Percentiles rank a stretch among this genome's conserved stretches.
Conservation (phyloP, 768 basidiomycete species). For the Solioccasus polychromus region DNA sequence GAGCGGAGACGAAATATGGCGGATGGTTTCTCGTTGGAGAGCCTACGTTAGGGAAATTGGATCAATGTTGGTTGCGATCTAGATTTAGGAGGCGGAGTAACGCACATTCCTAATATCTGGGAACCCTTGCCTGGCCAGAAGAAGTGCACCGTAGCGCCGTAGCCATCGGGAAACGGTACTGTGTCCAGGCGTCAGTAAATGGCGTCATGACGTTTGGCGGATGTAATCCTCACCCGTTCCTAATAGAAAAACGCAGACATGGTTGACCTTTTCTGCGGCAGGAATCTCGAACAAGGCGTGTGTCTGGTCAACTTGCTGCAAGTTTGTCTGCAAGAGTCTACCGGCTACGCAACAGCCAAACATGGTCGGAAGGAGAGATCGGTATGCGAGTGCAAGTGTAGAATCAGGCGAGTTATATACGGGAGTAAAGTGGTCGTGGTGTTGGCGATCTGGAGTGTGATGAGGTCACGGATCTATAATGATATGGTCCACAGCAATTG, state of each 20-base stretch:
- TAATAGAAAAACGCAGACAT: slow-evolving; percentile 79
- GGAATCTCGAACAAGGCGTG: slow-evolving; percentile 79
- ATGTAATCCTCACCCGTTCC: slow-evolving; percentile 56
- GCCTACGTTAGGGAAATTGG: slow-evolving; percentile 40
- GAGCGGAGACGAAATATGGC: slow-evolving; percentile 83
- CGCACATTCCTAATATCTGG: slow-evolving; percentile 81
- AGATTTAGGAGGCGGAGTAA: background rate
- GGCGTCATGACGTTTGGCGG: background rate
- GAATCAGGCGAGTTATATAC: background rate
- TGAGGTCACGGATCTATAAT: slow-evolving; percentile 14
- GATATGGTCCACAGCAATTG: slow-evolving; percentile 10
- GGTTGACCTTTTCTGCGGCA: slow-evolving; percentile 72
- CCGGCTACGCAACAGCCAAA: slow-evolving; percentile 81
- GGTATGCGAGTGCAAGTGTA: background rate
- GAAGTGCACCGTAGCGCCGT: slow-evolving; percentile 81
- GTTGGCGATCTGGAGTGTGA: background rate
- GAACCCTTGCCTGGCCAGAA: slow-evolving; percentile 87
- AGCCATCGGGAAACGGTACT: slow-evolving; percentile 83
- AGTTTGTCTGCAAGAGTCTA: slow-evolving; percentile 73
- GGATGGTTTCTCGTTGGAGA: slow-evolving; percentile 87
- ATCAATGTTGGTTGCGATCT: background rate
- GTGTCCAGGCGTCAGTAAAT: background rate
- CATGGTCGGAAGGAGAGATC: slow-evolving; percentile 39
- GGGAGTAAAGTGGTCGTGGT: slow-evolving; percentile 2
- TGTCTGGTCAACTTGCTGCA: slow-evolving; percentile 79